Evolutionary conservation across 1,284 basidiomycete genomes (phyloP), one percentile per base, ranked within the genome.

Genomic region (Rhodotorula sp.): DNA sequence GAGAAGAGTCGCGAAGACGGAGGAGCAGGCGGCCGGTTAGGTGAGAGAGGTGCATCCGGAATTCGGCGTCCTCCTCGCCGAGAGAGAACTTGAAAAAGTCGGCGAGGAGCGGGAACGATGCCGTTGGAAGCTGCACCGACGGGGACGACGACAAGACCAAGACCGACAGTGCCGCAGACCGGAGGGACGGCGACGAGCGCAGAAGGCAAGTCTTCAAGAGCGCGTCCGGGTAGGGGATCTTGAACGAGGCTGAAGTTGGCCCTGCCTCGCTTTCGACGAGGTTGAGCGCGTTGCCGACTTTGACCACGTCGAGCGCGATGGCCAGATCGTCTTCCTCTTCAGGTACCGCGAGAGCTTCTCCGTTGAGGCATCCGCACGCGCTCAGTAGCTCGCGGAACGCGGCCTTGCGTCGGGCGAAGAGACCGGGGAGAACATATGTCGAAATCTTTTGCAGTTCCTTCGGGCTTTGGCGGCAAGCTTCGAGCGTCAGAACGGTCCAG

Each of bases 21-120:
- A 71, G 66, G 8, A 76, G 57, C 29, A 76, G 72, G 51, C 63
- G 66, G 53, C 72, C 75, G 8, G 73, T 65, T 22, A 69, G 60
- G 3, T 68, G 59, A 26, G 56, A 45, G 46, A 57, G 66, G 20
- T 49, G 56, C 75, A 74, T 74, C 4, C 67, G 56, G 53, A 73
- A 62, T 24, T 71, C 72, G 62, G 58, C 59, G 42, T 76, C 75
- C n/a, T 74, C 72, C 3, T 76, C 75, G 48, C 72, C 72, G n/a
- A 76, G 62, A 5, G 66, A 69, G 55, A 70, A 59, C 20, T 26
- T 30, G 65, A 70, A 74, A 60, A 74, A 74, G 4, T 62, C 54
- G 26, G 42, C 46, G 6, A 76, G 61, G 56, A 74, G 68, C 1
- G 59, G 54, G 57, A 74, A 70, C n/a, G 60, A 61, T 8, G 66